Evolutionary conservation across 768 basidiomycete species (phyloP).

Genomic region (Boletus pseudo-olivaceus): DNA sequence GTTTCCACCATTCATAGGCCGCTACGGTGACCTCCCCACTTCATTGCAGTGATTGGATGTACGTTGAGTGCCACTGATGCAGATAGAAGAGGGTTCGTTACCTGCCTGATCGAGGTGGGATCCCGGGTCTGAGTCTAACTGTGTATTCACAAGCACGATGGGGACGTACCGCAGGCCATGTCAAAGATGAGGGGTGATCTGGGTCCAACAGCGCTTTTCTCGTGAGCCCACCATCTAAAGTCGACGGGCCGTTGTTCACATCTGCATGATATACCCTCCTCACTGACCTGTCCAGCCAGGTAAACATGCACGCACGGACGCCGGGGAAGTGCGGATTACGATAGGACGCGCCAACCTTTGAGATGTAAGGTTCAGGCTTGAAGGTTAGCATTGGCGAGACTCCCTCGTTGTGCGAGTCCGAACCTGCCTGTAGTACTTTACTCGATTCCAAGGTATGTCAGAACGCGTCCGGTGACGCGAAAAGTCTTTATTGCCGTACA

Average conservation of each 20-base stretch:
- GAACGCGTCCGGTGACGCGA: background rate
- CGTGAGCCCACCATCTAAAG: conserved; percentile 26
- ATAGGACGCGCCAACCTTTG: conserved; percentile 61
- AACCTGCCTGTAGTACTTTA: conserved; percentile 31
- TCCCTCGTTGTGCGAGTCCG: background rate
- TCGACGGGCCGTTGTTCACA: conserved; percentile 12
- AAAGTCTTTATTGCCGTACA: conserved; percentile 31
- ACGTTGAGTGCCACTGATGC: conserved; percentile 23
- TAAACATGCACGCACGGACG: conserved; percentile 50
- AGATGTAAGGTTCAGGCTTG: background rate
- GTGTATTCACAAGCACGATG: background rate
- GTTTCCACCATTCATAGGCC: conserved; percentile 58
- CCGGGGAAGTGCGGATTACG: conserved; percentile 73
- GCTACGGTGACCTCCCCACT: conserved; percentile 66
- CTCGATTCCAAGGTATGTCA: conserved; percentile 1
- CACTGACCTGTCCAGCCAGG: conserved; percentile 49
- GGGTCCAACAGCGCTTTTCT: conserved; percentile 6
- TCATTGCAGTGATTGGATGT: background rate
- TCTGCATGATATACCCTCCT: background rate
- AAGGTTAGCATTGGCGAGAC: background rate
- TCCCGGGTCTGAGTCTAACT: background rate
- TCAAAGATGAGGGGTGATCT: conserved; percentile 25
- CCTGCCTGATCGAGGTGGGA: conserved; percentile 20
- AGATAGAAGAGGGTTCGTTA: conserved; percentile 4
- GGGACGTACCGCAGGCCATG: conserved; percentile 28